Conservation (phyloP, 768 basidiomycete species). For the Galerina marginata region DNA sequence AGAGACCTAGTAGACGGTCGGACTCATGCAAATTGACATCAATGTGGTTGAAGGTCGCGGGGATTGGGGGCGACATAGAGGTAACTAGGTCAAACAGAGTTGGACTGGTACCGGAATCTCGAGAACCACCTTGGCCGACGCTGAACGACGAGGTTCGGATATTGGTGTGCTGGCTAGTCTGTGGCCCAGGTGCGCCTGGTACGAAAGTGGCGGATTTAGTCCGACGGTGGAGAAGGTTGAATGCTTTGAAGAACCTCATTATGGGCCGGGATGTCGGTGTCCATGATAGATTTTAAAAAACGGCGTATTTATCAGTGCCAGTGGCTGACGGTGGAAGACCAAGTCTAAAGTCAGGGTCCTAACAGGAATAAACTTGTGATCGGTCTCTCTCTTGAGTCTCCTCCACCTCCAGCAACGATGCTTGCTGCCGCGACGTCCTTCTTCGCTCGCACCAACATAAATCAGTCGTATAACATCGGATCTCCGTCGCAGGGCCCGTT, state of each 20-base stretch:
- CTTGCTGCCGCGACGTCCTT: slow-evolving; percentile 85
- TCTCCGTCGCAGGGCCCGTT: slow-evolving; percentile 33
- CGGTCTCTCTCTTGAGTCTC: neutral
- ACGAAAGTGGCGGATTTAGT: slow-evolving; percentile 51
- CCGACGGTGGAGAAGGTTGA: slow-evolving; percentile 51
- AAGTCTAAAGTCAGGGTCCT: too few species aligned
- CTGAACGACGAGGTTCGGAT: slow-evolving; percentile 5
- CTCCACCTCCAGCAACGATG: slow-evolving; percentile 44
- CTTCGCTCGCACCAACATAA: slow-evolving; percentile 81
- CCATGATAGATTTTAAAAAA: neutral
- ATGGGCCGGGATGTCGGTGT: neutral
- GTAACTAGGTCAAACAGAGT: slow-evolving; percentile 25
- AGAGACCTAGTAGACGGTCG: slow-evolving; percentile 11
- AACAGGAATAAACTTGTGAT: too few species aligned
- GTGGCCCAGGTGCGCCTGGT: slow-evolving; percentile 24
- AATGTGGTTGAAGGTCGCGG: slow-evolving; percentile 19
- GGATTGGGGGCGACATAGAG: slow-evolving; percentile 12
- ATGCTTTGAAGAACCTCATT: slow-evolving; percentile 54
- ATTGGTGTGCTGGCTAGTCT: slow-evolving; percentile 13
- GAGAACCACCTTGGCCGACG: neutral
- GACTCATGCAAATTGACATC: neutral
- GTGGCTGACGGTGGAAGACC: neutral
- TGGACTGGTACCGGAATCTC: neutral
- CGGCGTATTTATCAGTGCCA: slow-evolving; percentile 17
- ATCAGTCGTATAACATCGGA: slow-evolving; percentile 78